These are phyloP conservation scores for Paecilomyces niveus DNA, from an alignment of 2,329 filamentous ascomycete species.

Conservation along the genomic window DNA sequence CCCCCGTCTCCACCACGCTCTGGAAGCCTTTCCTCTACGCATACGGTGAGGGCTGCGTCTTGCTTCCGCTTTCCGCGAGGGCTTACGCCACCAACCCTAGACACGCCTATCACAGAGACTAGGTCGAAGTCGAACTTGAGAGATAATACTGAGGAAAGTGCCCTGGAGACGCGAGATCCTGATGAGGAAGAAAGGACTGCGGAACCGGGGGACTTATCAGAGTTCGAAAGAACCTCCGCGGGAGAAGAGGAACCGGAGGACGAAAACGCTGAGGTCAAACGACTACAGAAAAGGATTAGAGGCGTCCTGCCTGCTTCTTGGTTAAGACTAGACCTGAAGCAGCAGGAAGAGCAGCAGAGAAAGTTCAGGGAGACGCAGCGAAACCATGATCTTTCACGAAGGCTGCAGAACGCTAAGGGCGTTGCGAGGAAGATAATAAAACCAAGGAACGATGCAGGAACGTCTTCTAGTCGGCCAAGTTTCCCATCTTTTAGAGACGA, in stretches of 20 bases:
- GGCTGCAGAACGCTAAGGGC: constrained; percentile 23
- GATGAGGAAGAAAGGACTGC: constrained; percentile 8
- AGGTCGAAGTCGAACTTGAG: constrained; percentile 10
- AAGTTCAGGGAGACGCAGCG: constrained; percentile 12
- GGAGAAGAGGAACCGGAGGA: constrained; percentile 13
- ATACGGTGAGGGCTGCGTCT: constrained; percentile 12
- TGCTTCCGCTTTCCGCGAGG: constrained; percentile 32
- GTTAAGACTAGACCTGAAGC: constrained; percentile 34
- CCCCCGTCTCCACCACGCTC: constrained; percentile 35
- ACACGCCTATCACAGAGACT: constrained; percentile 17
- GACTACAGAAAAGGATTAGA: constrained; percentile 34
- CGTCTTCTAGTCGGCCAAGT: constrained; percentile 7
- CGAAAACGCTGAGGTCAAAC: constrained; percentile 22
- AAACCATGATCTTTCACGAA: constrained; percentile 11
- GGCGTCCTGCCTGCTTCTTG: constrained; percentile 45
- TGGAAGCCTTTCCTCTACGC: constrained; percentile 21
- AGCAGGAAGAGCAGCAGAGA: constrained; percentile 16
- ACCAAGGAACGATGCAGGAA: constrained; percentile 10
- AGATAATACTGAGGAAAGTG: constrained; percentile 9
- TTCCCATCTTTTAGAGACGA: constrained; percentile 15
- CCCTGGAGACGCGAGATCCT: constrained; percentile 9
- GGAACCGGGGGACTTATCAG: constrained; percentile 2
- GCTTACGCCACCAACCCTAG: constrained; percentile 20
- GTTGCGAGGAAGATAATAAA: constrained; percentile 26
- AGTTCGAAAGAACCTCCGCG: neutral